Conservation (phyloP, 805 yeast species). For the Yamadazyma philogaea region DNA sequence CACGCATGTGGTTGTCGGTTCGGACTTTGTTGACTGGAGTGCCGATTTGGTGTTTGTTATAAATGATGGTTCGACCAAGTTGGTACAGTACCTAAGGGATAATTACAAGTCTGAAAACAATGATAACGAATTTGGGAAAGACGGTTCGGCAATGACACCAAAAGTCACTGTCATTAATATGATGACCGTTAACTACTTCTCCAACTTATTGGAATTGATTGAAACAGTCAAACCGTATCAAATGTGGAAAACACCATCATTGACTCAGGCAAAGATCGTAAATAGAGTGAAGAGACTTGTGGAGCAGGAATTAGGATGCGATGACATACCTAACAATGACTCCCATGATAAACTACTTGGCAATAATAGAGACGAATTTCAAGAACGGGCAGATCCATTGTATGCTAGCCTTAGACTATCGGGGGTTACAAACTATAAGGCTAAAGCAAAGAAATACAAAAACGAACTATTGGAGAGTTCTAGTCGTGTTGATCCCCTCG, state of each 20-base stretch:
- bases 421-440: conserved; percentile 26
- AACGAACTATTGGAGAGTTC: conserved; percentile 22
- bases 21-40: not conserved
- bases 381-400: conserved; percentile 9
- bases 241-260: conserved; percentile 37
- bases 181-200: conserved; percentile 39
- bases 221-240: conserved; percentile 32
- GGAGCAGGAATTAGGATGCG: conserved; percentile 22
- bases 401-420: conserved; percentile 24
- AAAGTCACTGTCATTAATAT: conserved; percentile 36
- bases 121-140: not conserved
- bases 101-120: not conserved
- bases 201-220: conserved; percentile 37
- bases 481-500: conserved; percentile 13
- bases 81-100: not conserved
- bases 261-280: conserved; percentile 23
- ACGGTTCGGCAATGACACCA: conserved; percentile 13
- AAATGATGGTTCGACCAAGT: conserved; percentile 30
- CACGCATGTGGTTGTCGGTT: not conserved
- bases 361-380: not conserved
- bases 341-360: not conserved
- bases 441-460: conserved; percentile 26
- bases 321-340: not conserved
- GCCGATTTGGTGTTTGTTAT: conserved; percentile 33
- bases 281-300: conserved; percentile 26